Evolutionary conservation across 2,329 filamentous ascomycete species (phyloP), one percentile per base, ranked within the genome.

Genomic region (Aspergillus brunneoviolaceus): DNA sequence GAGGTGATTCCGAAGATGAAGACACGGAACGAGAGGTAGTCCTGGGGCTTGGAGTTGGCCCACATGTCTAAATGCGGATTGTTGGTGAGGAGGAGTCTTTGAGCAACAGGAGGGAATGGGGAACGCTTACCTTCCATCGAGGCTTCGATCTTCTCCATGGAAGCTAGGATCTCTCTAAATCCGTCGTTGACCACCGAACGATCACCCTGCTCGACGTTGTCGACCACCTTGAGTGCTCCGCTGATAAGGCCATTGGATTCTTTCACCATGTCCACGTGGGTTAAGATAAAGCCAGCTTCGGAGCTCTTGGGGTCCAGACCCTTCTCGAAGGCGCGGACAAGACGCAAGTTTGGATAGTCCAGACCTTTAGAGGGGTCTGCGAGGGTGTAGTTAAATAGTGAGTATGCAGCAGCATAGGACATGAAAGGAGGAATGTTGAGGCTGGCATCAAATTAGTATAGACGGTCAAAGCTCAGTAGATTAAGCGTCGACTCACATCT

Each of bases 1-100:
- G 86, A 89, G 1, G 92, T 96, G 77, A 97, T 96, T 68, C 94
- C 94, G 72, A 96, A 96, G 79, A 97, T 97, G 81, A 97, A 97
- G 11, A 94, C 96, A 47, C 93, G 89, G 85, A 96, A 97, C 67
- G 86, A 89, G 60, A 90, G 91, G 79, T 97, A 97, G 66, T 92
- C 86, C 19, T 84, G 83, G 2, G 93, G 93, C 68, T 90, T 90
- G 58, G 90, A 95, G 75, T 92, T 91, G 61, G 84, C 84, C 94
- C 93, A 97, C 94, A 98, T 98, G 49, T 82, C 85, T 87, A 25
- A 16, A 33, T 45, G 35, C 56, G 55, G 51, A 57, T 42, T 58
- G 55, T 51, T n/a, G 45, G 12, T 21, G 6, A 51, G 33, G 39
- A 45, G 39, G 16, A 19, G 9, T 35, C 33, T 35, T 12, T 35